These are phyloP conservation scores for Logfia minima DNA, from an alignment of 129 eudicot genomes.

Conservation along the genomic window DNA sequence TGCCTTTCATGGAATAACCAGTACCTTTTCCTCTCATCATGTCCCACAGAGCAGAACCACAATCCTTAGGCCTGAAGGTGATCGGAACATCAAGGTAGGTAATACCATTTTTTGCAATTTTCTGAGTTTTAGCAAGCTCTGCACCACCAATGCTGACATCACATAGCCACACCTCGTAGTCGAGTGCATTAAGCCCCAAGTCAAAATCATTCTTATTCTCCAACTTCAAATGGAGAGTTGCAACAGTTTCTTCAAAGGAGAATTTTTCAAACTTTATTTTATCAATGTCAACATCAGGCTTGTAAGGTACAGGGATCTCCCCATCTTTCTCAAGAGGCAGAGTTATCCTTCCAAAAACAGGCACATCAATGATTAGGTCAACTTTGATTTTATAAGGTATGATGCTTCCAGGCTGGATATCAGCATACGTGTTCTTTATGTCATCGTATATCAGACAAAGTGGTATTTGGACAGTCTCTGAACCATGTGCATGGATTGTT, in stretches of 20 bases:
- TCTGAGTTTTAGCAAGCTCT: slow-evolving; percentile 59
- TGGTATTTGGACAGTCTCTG: slow-evolving; percentile 88
- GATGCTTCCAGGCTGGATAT: slow-evolving; percentile 85
- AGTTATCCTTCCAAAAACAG: slow-evolving; percentile 83
- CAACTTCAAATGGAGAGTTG: slow-evolving; percentile 76
- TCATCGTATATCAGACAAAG: slow-evolving; percentile 70
- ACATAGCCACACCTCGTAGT: slow-evolving; percentile 88
- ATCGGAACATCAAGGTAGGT: slow-evolving; percentile 71
- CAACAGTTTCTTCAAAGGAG: slow-evolving; percentile 88
- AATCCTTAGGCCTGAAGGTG: slow-evolving; percentile 95
- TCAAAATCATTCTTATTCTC: slow-evolving; percentile 96
- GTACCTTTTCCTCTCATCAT: slow-evolving; percentile 98
- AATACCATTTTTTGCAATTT: slow-evolving; percentile 59
- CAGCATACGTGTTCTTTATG: slow-evolving; percentile 66
- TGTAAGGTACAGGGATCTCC: slow-evolving; percentile 88
- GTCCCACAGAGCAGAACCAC: slow-evolving; percentile 97
- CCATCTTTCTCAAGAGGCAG: slow-evolving; percentile 91
- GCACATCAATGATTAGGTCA: slow-evolving; percentile 87
- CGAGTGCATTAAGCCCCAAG: slow-evolving; percentile 69
- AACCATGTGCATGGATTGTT: slow-evolving; percentile 96
- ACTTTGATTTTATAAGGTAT: slow-evolving; percentile 81
- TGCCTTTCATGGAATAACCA: slow-evolving; percentile 92
- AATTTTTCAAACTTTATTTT: slow-evolving; percentile 78
- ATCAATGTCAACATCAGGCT: slow-evolving; percentile 92
- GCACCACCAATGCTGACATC: slow-evolving; percentile 89